A percentile compares a stretch with the other conserved stretches of the same genome.
Conservation (phyloP, 345 rosid genomes). For the Microthlaspi erraticum region DNA sequence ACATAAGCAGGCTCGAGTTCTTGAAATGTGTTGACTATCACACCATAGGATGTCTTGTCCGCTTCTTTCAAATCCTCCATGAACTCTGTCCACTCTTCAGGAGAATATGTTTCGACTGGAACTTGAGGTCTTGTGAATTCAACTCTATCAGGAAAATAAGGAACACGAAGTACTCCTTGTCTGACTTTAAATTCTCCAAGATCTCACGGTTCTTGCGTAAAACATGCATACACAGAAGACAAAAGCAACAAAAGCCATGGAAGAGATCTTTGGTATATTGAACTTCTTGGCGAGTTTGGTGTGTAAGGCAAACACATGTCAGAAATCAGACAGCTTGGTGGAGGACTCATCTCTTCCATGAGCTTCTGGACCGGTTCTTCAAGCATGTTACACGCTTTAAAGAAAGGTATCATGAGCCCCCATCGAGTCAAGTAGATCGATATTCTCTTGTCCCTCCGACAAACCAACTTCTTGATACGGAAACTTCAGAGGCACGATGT, state of each 20-base stretch:
- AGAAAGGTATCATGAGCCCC: slow-evolving; percentile 28
- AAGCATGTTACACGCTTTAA: slow-evolving; percentile 32
- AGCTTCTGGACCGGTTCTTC: slow-evolving; percentile 42
- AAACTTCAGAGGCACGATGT: slow-evolving; percentile 29
- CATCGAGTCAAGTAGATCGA: slow-evolving; percentile 33
- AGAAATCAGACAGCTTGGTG: slow-evolving; percentile 54
- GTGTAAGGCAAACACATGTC: slow-evolving; percentile 47
- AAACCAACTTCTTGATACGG: slow-evolving; percentile 46
- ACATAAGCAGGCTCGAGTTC: slow-evolving; percentile 48
- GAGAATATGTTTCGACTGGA: not conserved
- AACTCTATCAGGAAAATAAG: slow-evolving; percentile 51
- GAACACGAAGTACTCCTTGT: slow-evolving; percentile 44
- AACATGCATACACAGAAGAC: not conserved
- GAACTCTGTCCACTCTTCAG: not conserved
- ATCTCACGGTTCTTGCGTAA: slow-evolving; percentile 25
- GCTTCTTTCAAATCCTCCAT: slow-evolving; percentile 21
- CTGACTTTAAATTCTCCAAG: slow-evolving; percentile 21
- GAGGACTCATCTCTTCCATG: slow-evolving; percentile 45
- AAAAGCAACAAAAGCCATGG: slow-evolving; percentile 40
- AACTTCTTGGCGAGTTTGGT: slow-evolving; percentile 39
- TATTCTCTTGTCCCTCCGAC: slow-evolving; percentile 48
- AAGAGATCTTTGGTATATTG: slow-evolving; percentile 55
- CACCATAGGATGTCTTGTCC: slow-evolving; percentile 43
- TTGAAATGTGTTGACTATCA: slow-evolving; percentile 2
- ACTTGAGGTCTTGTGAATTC: slow-evolving; percentile 45